These are phyloP conservation scores for Rhizoclosmatium globosum DNA, from an alignment of 192 early-diverging fungal genomes.

Conservation along the genomic window DNA sequence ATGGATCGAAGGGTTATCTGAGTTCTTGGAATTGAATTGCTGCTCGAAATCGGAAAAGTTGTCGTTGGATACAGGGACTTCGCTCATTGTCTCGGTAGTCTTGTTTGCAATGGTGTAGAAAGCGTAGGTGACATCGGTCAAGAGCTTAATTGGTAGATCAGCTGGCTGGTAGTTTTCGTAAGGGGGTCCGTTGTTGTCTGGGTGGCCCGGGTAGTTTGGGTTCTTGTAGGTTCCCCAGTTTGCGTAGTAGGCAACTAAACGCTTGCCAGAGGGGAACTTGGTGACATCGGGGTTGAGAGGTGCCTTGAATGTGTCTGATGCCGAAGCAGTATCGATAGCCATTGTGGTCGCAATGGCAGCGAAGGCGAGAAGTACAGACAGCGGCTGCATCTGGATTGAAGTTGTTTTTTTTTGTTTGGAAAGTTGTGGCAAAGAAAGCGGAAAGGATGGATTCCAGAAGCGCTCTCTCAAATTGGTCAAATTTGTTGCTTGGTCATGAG, in stretches of 20 bases:
- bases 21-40: conserved; percentile 35
- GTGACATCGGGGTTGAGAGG: not conserved
- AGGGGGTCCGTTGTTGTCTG: not conserved
- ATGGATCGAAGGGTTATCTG: not conserved
- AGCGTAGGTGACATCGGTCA: conserved; percentile 59
- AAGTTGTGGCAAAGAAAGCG: not conserved
- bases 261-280: not conserved
- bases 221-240: not conserved
- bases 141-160: conserved; percentile 58
- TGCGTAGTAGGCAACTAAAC: not conserved
- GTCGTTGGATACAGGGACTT: conserved; percentile 45
- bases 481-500: too few species aligned
- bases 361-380: not conserved
- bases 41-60: conserved; percentile 54
- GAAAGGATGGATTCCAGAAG: not conserved
- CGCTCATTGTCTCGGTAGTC: not conserved
- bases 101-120: conserved; percentile 50
- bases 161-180: conserved; percentile 54
- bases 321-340: not conserved
- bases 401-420: not conserved
- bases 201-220: not conserved
- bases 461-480: not conserved
- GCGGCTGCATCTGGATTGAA: not conserved
- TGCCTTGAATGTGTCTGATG: not conserved
- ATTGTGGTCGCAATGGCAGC: not conserved